Percentiles rank a stretch among this genome's conserved stretches.
Evolutionary conservation across 352 stramenopile genomes (phyloP).

Genomic region (Halophytophthora polymorphica): DNA sequence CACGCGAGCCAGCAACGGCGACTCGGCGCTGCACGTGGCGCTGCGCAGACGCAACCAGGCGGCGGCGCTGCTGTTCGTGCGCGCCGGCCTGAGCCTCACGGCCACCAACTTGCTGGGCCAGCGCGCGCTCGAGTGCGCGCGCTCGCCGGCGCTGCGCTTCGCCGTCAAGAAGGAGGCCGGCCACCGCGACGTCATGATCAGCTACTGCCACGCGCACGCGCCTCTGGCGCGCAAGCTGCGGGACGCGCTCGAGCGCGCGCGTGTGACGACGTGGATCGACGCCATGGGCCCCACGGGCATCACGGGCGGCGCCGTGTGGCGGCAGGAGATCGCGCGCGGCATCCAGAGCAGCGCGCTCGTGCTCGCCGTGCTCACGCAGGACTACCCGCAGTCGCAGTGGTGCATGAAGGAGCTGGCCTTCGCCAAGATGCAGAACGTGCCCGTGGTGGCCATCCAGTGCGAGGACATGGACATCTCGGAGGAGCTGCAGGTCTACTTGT

Average conservation of each 20-base stretch:
- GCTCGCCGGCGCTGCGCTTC: conserved; percentile 66
- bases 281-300: conserved; percentile 82
- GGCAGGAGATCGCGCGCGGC: conserved; percentile 75
- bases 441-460: conserved; percentile 81
- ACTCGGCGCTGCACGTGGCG: conserved; percentile 73
- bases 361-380: conserved; percentile 64
- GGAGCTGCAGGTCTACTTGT: conserved; percentile 84
- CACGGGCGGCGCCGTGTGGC: conserved; percentile 72
- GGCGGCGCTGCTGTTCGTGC: conserved; percentile 65
- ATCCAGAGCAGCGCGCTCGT: conserved; percentile 77
- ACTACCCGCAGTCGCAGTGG: conserved; percentile 78
- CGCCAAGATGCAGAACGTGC: conserved; percentile 81
- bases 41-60: conserved; percentile 67
- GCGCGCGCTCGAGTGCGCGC: conserved; percentile 71
- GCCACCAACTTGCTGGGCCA: conserved; percentile 57
- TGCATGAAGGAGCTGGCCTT: conserved; percentile 88
- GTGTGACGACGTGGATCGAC: conserved; percentile 86
- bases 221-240: conserved; percentile 62
- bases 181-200: conserved; percentile 86
- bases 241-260: conserved; percentile 59
- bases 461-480: conserved; percentile 81
- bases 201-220: conserved; percentile 79
- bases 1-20: conserved; percentile 55
- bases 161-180: conserved; percentile 83
- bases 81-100: conserved; percentile 64